Evolutionary conservation across 2,329 filamentous ascomycete species (phyloP), one percentile per base, ranked within the genome.

Genomic region (Xylariaceae sp.): DNA sequence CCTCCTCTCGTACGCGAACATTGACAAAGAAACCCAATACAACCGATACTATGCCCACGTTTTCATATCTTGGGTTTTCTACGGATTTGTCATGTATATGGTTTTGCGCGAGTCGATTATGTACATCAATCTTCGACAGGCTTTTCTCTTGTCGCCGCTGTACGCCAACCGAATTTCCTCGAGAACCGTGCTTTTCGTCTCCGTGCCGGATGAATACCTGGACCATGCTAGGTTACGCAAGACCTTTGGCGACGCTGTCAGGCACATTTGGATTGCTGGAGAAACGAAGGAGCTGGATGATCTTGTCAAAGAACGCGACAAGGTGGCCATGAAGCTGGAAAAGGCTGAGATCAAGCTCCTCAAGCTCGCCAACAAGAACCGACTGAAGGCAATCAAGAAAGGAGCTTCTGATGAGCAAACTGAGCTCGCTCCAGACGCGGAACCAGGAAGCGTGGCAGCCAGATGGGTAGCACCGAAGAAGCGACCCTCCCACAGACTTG

Each of bases 121-220:
- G 79, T 96, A 90, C 71, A 88, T 97, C 75, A 96, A 95, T 65
- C 73, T 97, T 47, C 88, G 92, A 57, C 93, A 97, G 72, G 93
- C 93, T 0, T 97, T 95, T 72, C 82, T 95, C 39, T 81, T 95
- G 50, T 92, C 90, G 11, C 90, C 91, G 11, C 77, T 89, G 44
- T 95, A 95, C 68, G 82, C 90, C 48, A 87, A 86, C 64, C 88
- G 92, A 51, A 84, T 97, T 42, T 97, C 93, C 2, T 93, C 92
- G 2, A 85, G 90, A 48, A 97, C 92, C 1, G 88, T 97, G 1
- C 83, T 99, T 12, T 91, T 96, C 70, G 88, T 90, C 2, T 88
- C 89, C 2, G 90, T 97, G 1, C 93, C 93, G 2, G 74, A 84
- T 17, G 75, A 84, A 7, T 96, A 95, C 58, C 81, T 94, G 47